A percentile compares a stretch with the other conserved stretches of the same genome.
phyloP scores from a whole-genome alignment of 805 yeast species.

The Naumovozyma castellii region DNA sequence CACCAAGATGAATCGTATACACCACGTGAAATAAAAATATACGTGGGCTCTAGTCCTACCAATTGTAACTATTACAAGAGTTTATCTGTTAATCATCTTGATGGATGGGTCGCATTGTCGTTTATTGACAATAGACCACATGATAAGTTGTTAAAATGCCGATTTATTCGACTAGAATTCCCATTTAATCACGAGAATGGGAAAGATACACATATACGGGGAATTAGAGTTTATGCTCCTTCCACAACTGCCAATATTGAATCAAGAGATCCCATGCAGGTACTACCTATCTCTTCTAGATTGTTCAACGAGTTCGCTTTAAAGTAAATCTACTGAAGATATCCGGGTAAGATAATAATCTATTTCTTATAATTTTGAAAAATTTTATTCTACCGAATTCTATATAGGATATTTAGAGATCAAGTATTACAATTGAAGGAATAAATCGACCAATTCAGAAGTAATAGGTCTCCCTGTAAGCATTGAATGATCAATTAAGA shows the following conservation, averaged over 20 bases:
- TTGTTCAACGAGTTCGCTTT: not conserved
- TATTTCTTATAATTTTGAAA: too few species aligned
- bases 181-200: constrained; percentile 81
- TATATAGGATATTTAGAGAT: too few species aligned
- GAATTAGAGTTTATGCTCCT: constrained; percentile 37
- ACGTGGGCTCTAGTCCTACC: constrained; percentile 25
- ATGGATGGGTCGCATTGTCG: constrained; percentile 27
- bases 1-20: constrained; percentile 84
- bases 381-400: not conserved
- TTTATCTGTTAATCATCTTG: constrained; percentile 19
- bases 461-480: too few species aligned
- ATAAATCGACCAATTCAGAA: too few species aligned
- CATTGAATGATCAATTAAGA: not conserved
- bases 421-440: too few species aligned
- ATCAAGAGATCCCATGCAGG: not conserved
- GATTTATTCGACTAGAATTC: constrained; percentile 23
- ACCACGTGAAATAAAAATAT: constrained; percentile 39
- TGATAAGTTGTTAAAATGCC: constrained; percentile 22
- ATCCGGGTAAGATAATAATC: not conserved
- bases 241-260: not conserved
- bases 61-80: constrained; percentile 24
- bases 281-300: not conserved
- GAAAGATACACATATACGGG: constrained; percentile 84
- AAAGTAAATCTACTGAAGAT: too few species aligned
- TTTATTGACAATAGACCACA: constrained; percentile 18